Evolutionary conservation across 2,329 filamentous ascomycete species (phyloP), one percentile per base, ranked within the genome.

Genomic region (Lasiodiplodia theobromae): DNA sequence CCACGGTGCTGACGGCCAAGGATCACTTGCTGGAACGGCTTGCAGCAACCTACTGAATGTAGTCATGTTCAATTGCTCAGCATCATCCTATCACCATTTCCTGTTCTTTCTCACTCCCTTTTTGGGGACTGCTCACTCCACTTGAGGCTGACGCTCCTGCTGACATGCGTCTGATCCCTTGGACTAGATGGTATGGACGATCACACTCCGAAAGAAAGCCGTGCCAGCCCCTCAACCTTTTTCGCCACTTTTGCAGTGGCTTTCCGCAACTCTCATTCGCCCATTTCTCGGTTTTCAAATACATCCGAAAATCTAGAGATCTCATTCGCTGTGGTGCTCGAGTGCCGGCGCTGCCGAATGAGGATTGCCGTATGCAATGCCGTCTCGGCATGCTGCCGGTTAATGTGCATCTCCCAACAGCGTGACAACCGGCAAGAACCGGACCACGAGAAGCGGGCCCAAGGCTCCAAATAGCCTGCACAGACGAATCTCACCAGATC

Each of bases 21-120:
- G 84, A 87, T 74, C 88, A 90, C 83, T 77, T 90, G 76, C 82
- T 85, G 72, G 80, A 83, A 68, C 80, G 88, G 70, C 74, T 90
- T 74, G 84, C 82, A 65, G 87, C 86, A 25, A 89, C 88, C 2
- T 90, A 89, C 80, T 84, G 82, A 25, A 70, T 83, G 21, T 70
- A 73, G 53, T 11, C 21, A 38, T 11, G 54, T n/a, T 21, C 10
- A 21, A n/a, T 47, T 47, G 44, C 44, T 11, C 44, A 47, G 11
- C 44, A 21, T 21, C 44, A 21, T 47, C 18, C 18, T 47, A 11
- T 47, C 44, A 47, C 8, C 44, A 21, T 10, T 28, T 34, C 31
- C 31, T 34, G 6, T 34, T 34, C 31, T 10, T 34, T 34, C 31
- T 10, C 31, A 2, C 8, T 34, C 7, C 31, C 31, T 34, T 47